Base-by-base conservation (phyloP, 345 rosid species). In the Pistacia vera region DNA sequence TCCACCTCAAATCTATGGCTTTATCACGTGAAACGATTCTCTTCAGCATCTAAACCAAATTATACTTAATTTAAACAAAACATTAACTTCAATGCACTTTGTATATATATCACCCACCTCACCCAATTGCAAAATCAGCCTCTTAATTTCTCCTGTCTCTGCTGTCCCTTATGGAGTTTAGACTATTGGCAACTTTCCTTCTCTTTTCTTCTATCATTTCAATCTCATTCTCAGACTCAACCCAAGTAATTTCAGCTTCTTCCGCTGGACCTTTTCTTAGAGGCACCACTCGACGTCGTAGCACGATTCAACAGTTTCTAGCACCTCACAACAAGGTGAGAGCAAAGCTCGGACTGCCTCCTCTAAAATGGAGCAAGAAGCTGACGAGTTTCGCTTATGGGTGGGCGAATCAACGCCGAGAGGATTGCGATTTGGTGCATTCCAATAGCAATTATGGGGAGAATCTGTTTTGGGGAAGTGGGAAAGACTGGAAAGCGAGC, bases 401-500 rank as follows among this genome's bases (percentile, higher is more conserved):
- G 76, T 85, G 91, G 88, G 88, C 87, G 0, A 46, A 59, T 60
- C 80, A 77, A 10, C 78, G 88, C 10, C 81, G 33, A 28, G 79
- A 75, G 25, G 92, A 89, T 13, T 90, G 92, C 30, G 61, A 71
- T 0, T 77, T 93, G 76, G 36, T 86, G 36, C 95, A 91, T 80
- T 89, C 95, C 0, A 61, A 75, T 0, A 73, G 90, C 61, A 20
- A 85, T 51, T 91, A 89, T 22, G 95, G 92, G 0, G 91, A 88
- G 74, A 93, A 89, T 80, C 83, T 88, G 11, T 86, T 87, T 30
- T 86, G 92, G 93, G 93, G 92, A 0, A 83, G 87, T 56, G 93
- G 92, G 16, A 80, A 76, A 63, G 81, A 78, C 4, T 92, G 93
- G 93, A 85, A 52, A 8, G 80, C 88, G 0, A 55, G 44, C 0